phyloP scores from a whole-genome alignment of 176 grass and related monocot genomes.

The Zizania latifolia region DNA sequence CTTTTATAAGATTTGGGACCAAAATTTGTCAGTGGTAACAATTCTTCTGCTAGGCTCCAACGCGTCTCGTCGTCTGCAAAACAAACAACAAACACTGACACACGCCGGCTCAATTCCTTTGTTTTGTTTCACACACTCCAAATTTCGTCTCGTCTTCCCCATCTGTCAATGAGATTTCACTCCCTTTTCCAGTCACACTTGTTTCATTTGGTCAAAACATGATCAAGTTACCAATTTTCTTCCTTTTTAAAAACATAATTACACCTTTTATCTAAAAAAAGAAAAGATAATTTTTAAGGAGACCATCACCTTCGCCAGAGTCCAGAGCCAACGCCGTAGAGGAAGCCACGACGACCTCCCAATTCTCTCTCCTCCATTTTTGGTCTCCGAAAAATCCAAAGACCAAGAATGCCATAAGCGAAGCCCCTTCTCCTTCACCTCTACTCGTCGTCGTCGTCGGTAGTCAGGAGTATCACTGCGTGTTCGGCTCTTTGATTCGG shows the following conservation, averaged over 20 bases:
- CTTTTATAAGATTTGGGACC: no score
- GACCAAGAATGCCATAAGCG: conserved; percentile 1
- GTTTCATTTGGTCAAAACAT: conserved; percentile 50
- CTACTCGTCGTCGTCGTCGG: not conserved
- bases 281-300: not conserved
- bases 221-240: conserved; percentile 6
- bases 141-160: not conserved
- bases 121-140: no score
- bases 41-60: no score
- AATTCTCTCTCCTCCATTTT: conserved; percentile 5
- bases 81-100: no score
- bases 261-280: not conserved
- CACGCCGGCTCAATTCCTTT: no score
- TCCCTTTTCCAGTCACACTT: conserved; percentile 16
- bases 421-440: not conserved
- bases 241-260: not conserved
- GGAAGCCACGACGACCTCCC: not conserved
- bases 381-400: conserved; percentile 15
- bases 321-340: not conserved
- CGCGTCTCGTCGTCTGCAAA: no score
- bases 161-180: not conserved
- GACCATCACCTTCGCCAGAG: no score
- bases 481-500: not conserved
- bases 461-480: not conserved
- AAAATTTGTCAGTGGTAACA: no score